These are phyloP conservation scores for Chalaropsis thielavioides DNA, from an alignment of 2,329 filamentous ascomycete genomes.

Conservation along the genomic window DNA sequence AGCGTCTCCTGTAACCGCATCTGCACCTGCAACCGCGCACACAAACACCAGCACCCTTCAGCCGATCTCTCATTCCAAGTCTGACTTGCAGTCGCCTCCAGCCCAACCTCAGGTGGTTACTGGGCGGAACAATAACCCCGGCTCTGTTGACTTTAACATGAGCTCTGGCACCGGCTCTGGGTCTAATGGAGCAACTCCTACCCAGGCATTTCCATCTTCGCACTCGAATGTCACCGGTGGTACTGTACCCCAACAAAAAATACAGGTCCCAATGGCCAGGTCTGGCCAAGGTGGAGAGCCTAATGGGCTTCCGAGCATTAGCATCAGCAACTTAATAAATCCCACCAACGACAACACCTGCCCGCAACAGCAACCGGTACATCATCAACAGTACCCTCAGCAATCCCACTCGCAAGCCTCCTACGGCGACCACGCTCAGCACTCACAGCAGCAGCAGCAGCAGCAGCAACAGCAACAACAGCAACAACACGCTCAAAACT, in stretches of 20 bases:
- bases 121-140: neutral
- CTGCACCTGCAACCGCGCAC: constrained; percentile 7
- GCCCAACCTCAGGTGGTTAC: neutral
- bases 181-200: constrained; percentile 9
- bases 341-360: constrained; percentile 16
- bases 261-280: constrained; percentile 1
- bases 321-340: constrained; percentile 22
- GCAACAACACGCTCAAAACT: constrained; percentile 33
- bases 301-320: constrained; percentile 23
- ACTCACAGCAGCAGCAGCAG: constrained; percentile 19
- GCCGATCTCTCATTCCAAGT: neutral
- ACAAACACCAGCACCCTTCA: neutral
- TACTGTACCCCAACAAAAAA: constrained; percentile 1
- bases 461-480: constrained; percentile 37
- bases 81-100: neutral
- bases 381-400: neutral
- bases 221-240: neutral
- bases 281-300: constrained; percentile 13
- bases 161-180: neutral
- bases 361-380: constrained; percentile 19
- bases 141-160: constrained; percentile 5
- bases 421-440: constrained; percentile 20
- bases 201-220: neutral
- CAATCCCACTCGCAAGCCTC: neutral
- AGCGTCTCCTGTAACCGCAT: constrained; percentile 12